Base-by-base conservation (phyloP, 1,284 basidiomycete species). In the Cerioporus squamosus region DNA sequence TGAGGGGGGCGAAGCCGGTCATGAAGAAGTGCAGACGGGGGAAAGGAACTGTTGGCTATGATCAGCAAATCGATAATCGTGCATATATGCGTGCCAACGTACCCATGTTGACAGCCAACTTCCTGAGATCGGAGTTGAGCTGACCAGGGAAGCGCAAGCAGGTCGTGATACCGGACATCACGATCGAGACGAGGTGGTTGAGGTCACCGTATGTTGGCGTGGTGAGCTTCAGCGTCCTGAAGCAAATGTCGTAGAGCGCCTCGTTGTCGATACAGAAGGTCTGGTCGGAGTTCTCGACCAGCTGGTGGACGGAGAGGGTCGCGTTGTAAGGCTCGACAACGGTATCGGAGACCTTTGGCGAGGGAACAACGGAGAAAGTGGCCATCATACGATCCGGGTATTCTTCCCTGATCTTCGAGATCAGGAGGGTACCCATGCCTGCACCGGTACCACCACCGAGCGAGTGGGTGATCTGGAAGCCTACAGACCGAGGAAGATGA, bases 1-100 rank as follows among this genome's bases (percentile, higher is more conserved):
- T 97, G 60, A 98, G 80, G 39, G 96, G 96, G 60, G 97, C 96
- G 69, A 94, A 98, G 65, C 96, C 96, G 67, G 95, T 95, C 90
- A 97, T 94, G 87, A 98, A 98, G 88, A 98, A 98, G 79, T 98
- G 97, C 44, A 98, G 90, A 90, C 96, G 94, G 60, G 95, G 95
- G 93, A 97, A 97, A 46, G 95, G 95, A 76, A 96, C 91, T 93
- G 51, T 47, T 46, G 6, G 17, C 51, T 14, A 53, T 29, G n/a
- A 44, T 8, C 7, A 14, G 5, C 14, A 29, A 22, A 23, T 18
- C 17, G 4, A 8, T 46, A 18, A 8, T 39, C 15, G 5, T 17
- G 4, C 43, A 7, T 18, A 29, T 20, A 42, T 26, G 24, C 18
- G 20, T 8, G 3, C n/a, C 33, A 36, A 79, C 86, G 44, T 72